A percentile compares a stretch with the other conserved stretches of the same genome.
phyloP scores from a whole-genome alignment of 75 land plant genomes.

The Pinus tabuliformis region DNA sequence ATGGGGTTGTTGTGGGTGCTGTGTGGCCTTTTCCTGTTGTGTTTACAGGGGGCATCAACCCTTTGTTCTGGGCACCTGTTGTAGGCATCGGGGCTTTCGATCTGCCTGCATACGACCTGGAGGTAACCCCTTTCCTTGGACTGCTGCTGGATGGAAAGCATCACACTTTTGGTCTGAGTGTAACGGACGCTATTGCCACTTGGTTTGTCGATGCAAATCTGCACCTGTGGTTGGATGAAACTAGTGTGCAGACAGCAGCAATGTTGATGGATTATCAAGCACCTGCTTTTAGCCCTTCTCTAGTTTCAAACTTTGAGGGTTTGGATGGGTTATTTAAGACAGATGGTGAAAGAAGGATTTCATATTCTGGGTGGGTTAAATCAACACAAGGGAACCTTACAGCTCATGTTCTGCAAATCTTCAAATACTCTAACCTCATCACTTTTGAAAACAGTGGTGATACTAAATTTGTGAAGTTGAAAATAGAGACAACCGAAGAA shows the following conservation, averaged over 20 bases:
- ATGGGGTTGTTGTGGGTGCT: constrained; percentile 67
- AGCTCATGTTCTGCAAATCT: constrained; percentile 32
- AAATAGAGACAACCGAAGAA: constrained; percentile 25
- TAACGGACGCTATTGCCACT: constrained; percentile 41
- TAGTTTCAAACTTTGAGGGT: constrained; percentile 38
- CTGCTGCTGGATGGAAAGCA: constrained; percentile 27
- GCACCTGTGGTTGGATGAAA: constrained; percentile 74
- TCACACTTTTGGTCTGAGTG: constrained; percentile 35
- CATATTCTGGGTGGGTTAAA: constrained; percentile 57
- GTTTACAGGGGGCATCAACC: constrained; percentile 87
- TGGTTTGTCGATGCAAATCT: constrained; percentile 77
- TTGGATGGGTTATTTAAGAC: constrained; percentile 57
- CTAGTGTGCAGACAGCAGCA: constrained; percentile 33
- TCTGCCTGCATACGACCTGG: constrained; percentile 73
- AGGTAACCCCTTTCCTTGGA: constrained; percentile 57
- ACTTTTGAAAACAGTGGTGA: constrained; percentile 32
- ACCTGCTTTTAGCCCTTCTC: constrained; percentile 1
- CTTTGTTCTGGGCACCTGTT: constrained; percentile 84
- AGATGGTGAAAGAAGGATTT: constrained; percentile 31
- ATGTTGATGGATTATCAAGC: constrained; percentile 25
- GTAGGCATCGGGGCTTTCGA: constrained; percentile 83
- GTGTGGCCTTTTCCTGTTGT: constrained; percentile 92
- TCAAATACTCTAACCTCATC: constrained; percentile 45
- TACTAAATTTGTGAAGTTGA: constrained; percentile 38
- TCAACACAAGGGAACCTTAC: constrained; percentile 74